Evolutionary conservation across 208 protist genomes (phyloP).

Genomic region (Phytomonas sp.): DNA sequence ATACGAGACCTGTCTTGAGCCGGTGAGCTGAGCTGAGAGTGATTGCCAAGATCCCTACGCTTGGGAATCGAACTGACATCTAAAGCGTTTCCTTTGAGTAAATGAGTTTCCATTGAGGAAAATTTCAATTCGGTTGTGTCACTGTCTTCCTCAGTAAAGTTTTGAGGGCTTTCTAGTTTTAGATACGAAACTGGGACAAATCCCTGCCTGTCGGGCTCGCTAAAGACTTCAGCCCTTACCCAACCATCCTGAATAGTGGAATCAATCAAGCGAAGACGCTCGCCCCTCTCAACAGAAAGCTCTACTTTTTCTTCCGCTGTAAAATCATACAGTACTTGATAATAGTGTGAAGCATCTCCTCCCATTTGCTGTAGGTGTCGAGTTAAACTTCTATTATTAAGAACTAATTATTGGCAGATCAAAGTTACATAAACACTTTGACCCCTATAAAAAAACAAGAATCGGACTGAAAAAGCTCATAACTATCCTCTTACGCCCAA

Average conservation of each 20-base stretch:
- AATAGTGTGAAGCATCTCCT: constrained; percentile 17
- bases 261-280: constrained; percentile 41
- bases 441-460: neutral
- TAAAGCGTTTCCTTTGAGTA: neutral
- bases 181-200: constrained; percentile 79
- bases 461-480: neutral
- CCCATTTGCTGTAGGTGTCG: neutral
- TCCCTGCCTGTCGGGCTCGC: constrained; percentile 30
- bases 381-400: neutral
- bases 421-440: neutral
- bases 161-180: neutral
- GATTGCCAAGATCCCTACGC: neutral
- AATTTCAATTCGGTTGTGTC: neutral
- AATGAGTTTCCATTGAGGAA: neutral
- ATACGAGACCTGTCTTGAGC: neutral
- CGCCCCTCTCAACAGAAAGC: constrained; percentile 60
- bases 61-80: neutral
- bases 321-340: constrained; percentile 58
- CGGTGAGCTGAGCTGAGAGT: neutral
- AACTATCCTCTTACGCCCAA: neutral
- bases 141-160: neutral
- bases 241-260: constrained; percentile 60
- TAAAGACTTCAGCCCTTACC: constrained; percentile 55
- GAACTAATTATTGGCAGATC: neutral
- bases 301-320: constrained; percentile 66